Evolutionary conservation across 306 rosid genomes (phyloP).

Genomic region (Ammopiptanthus mongolicus): DNA sequence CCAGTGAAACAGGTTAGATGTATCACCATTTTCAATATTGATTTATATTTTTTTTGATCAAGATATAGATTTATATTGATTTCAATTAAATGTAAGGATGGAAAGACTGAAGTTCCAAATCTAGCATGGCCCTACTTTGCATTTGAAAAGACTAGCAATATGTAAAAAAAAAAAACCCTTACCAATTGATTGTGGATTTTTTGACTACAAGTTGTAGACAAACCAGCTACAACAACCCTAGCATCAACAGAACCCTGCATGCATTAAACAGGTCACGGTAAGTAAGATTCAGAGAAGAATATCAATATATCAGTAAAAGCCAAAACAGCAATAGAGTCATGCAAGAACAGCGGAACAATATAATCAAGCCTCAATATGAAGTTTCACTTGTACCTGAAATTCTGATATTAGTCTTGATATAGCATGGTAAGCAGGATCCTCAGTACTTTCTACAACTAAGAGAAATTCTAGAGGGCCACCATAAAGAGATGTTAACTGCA

Average conservation of each 20-base stretch:
- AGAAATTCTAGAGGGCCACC: constrained; percentile 94
- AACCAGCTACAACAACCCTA: constrained; percentile 72
- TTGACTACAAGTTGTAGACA: constrained; percentile 95
- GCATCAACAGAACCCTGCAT: constrained; percentile 79
- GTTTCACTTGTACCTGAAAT: constrained; percentile 47
- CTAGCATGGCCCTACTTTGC: not conserved
- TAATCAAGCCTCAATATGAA: constrained; percentile 15
- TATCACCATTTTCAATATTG: not conserved
- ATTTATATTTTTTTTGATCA: too few species aligned
- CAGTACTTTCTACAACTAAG: constrained; percentile 79
- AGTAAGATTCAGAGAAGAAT: not conserved
- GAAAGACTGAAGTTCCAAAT: not conserved
- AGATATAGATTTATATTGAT: not conserved
- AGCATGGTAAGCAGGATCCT: constrained; percentile 79
- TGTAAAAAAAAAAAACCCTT: not conserved
- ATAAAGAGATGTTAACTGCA: constrained; percentile 92
- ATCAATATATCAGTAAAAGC: not conserved
- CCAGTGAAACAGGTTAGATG: not conserved
- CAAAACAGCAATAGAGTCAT: not conserved
- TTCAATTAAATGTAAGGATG: not conserved
- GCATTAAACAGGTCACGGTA: constrained; percentile 10
- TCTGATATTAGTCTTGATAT: constrained; percentile 60
- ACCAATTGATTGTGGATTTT: constrained; percentile 98
- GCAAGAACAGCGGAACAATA: not conserved
- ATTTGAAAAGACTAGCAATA: constrained; percentile 16